Conservation (phyloP, 345 rosid species). For the Salix dunnii region DNA sequence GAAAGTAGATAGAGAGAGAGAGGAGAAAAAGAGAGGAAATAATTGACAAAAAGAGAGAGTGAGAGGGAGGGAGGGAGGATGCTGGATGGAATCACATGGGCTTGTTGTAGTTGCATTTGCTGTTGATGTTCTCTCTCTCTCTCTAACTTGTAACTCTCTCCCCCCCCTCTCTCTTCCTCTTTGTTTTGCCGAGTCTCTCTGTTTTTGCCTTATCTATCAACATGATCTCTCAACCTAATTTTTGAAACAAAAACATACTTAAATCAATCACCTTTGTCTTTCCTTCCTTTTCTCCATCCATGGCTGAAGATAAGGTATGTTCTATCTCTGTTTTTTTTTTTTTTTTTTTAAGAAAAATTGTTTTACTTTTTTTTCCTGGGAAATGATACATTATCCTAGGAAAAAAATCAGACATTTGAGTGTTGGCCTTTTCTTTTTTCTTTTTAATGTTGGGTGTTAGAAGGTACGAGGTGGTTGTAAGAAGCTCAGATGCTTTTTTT, state of each 20-base stretch:
- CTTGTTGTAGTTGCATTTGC: constrained; percentile 17
- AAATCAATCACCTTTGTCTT: neutral
- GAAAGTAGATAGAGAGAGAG: constrained; percentile 27
- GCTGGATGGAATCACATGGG: constrained; percentile 23
- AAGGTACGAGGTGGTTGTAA: too few relatives aligned
- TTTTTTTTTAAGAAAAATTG: neutral
- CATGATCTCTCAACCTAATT: neutral
- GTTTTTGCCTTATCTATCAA: neutral
- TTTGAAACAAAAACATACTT: neutral
- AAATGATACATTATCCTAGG: neutral
- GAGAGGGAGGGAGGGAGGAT: constrained; percentile 12
- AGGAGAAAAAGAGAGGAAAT: neutral
- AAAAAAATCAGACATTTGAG: neutral
- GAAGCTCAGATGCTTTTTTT: neutral
- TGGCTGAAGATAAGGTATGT: constrained; percentile 76
- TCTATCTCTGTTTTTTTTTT: neutral
- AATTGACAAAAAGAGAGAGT: constrained; percentile 7
- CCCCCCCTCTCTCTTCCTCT: neutral
- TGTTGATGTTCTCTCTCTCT: constrained; percentile 3
- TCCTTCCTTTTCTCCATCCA: constrained; percentile 21
- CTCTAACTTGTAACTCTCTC: constrained; percentile 7
- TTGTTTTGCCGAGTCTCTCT: neutral
- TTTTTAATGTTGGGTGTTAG: neutral
- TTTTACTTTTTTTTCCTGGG: neutral
- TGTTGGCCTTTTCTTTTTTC: neutral